These are phyloP conservation scores for Neurospora sp. DNA, from an alignment of 495 filamentous ascomycete genomes.

Conservation along the genomic window DNA sequence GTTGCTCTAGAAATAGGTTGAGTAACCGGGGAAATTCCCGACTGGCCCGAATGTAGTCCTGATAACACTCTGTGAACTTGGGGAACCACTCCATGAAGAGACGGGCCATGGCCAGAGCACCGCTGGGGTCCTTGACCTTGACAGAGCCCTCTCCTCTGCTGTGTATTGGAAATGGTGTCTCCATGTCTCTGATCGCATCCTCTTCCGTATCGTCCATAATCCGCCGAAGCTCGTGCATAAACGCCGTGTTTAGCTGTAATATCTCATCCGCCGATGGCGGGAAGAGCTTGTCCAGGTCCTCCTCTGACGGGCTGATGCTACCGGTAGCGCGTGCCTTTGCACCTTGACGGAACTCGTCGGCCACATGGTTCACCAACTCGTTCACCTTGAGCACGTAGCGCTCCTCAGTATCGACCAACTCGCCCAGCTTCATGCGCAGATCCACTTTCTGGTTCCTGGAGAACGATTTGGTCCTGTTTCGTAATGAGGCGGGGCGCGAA, in stretches of 20 bases:
- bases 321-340: slow-evolving; percentile 45
- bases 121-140: slow-evolving; percentile 57
- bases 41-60: slow-evolving; percentile 81
- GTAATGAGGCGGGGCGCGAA: slow-evolving; percentile 67
- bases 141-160: slow-evolving; percentile 41
- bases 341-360: slow-evolving; percentile 60
- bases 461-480: slow-evolving; percentile 59
- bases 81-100: slow-evolving; percentile 83
- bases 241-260: slow-evolving; percentile 65
- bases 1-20: slow-evolving; percentile 60
- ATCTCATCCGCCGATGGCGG: slow-evolving; percentile 70
- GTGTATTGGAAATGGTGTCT: slow-evolving; percentile 25
- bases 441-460: slow-evolving; percentile 72
- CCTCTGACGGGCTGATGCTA: slow-evolving; percentile 62
- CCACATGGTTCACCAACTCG: slow-evolving; percentile 66
- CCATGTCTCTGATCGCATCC: slow-evolving; percentile 61
- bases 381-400: slow-evolving; percentile 81
- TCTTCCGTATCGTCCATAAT: slow-evolving; percentile 77
- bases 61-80: slow-evolving; percentile 77
- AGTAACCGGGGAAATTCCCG: slow-evolving; percentile 73
- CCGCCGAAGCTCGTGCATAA: slow-evolving; percentile 61
- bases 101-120: slow-evolving; percentile 63
- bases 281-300: slow-evolving; percentile 67
- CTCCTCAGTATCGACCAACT: slow-evolving; percentile 88
- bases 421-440: slow-evolving; percentile 78